These are phyloP conservation scores for Cystobasidium pallidum DNA, from an alignment of 1,284 basidiomycete species.

Conservation along the genomic window DNA sequence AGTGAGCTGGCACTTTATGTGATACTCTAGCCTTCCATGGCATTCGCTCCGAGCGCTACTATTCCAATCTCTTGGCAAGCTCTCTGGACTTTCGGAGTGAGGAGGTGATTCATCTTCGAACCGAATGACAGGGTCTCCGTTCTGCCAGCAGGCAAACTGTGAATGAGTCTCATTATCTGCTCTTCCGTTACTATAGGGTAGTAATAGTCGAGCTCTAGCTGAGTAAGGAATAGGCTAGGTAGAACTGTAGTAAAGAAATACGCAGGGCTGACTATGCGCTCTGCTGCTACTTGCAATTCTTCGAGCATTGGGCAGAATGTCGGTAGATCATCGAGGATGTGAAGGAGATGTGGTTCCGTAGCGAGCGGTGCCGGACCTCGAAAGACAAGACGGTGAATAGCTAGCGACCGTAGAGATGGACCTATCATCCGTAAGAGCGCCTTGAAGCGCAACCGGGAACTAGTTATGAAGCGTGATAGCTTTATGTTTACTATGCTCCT, in stretches of 20 bases:
- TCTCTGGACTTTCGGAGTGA: slow-evolving; percentile 19
- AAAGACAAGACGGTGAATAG: slow-evolving; percentile 27
- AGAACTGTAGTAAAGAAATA: slow-evolving; percentile 26
- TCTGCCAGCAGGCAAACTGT: slow-evolving; percentile 27
- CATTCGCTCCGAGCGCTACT: slow-evolving; percentile 8
- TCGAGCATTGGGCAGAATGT: slow-evolving; percentile 30
- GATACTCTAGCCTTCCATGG: not conserved
- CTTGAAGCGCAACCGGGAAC: slow-evolving; percentile 19
- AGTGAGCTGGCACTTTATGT: not conserved
- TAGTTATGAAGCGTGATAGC: slow-evolving; percentile 20
- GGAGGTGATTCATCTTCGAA: slow-evolving; percentile 13
- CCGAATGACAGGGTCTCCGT: slow-evolving; percentile 36
- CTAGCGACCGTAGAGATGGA: slow-evolving; percentile 1
- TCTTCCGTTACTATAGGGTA: slow-evolving; percentile 15
- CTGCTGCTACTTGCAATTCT: slow-evolving; percentile 37
- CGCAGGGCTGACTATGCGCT: slow-evolving; percentile 18
- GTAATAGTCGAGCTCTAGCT: slow-evolving; percentile 32
- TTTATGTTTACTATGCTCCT: not conserved
- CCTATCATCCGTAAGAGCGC: slow-evolving; percentile 22
- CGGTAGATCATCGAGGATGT: slow-evolving; percentile 32
- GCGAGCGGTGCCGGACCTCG: not conserved
- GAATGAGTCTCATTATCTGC: slow-evolving; percentile 27
- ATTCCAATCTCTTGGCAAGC: slow-evolving; percentile 41
- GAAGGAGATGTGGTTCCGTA: not conserved
- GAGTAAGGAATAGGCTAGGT: slow-evolving; percentile 35